Percentiles rank a stretch among this genome's conserved stretches.
Evolutionary conservation across 768 basidiomycete genomes (phyloP).

Genomic region (Lyophyllum semitale): DNA sequence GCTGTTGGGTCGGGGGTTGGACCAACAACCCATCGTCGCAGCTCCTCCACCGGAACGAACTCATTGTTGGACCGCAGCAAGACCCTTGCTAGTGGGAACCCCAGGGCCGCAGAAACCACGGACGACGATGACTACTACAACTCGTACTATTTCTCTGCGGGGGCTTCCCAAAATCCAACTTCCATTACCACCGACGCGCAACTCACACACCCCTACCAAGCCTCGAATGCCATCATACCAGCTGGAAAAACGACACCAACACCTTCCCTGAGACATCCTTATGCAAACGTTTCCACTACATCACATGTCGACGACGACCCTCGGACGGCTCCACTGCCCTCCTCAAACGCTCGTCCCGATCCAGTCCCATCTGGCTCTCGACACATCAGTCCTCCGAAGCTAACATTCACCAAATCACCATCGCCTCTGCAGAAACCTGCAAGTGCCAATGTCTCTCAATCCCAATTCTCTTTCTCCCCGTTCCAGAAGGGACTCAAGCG

Average conservation of each 20-base stretch:
- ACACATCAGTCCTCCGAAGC: constrained; percentile 24
- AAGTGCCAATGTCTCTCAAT: constrained; percentile 3
- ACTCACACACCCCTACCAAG: constrained; percentile 7
- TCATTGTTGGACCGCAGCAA: constrained; percentile 5
- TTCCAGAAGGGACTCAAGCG: constrained; percentile 14
- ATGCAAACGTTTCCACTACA: constrained; percentile 24
- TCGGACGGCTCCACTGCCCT: constrained; percentile 15
- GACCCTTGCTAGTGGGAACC: constrained; percentile 1
- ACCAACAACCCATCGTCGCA: constrained; percentile 13
- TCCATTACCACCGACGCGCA: constrained; percentile 3
- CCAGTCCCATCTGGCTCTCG: neutral
- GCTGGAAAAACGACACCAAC: constrained; percentile 13
- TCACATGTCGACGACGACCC: constrained; percentile 15
- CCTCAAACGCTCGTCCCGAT: constrained; percentile 14
- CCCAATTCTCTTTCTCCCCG: constrained; percentile 2
- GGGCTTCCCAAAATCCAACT: neutral
- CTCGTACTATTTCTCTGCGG: constrained; percentile 43
- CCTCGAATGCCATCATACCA: neutral
- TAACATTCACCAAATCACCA: constrained; percentile 30
- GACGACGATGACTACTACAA: constrained; percentile 52
- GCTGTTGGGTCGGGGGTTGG: neutral
- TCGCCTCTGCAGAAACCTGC: constrained; percentile 7
- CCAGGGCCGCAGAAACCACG: neutral
- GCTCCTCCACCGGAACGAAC: constrained; percentile 17
- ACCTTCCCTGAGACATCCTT: constrained; percentile 19